Evolutionary conservation across 257 asterid species (phyloP), one percentile per base, ranked within the genome.

Genomic region (Fraxinus pennsylvanica): DNA sequence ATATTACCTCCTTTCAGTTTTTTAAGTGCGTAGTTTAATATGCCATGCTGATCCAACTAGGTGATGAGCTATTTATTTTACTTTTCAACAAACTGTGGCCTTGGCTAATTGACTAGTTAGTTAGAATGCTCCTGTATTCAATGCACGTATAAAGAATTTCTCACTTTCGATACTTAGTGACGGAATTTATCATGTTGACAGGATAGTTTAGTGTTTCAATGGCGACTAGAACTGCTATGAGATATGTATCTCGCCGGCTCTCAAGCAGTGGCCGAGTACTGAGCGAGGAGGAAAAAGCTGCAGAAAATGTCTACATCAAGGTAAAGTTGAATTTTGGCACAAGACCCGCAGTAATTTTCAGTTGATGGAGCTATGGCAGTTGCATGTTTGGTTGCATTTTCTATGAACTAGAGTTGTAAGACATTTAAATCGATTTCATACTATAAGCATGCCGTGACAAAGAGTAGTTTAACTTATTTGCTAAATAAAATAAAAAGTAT

Each of bases 221-320:
- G 99, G 97, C 97, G 33, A 72, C 92, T 43, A 87, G 96, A 81
- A 89, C 81, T 82, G 97, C 92, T 79, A 80, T 89, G 84, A 87
- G 99, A 74, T 88, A 84, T 79, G 76, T 89, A 38, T 82, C 94
- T 59, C 94, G 99, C 61, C 88, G 96, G 90, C 82, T 95, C 61
- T 93, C 94, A 73, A 88, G 96, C 71, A 47, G 90, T 79, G 97
- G 98, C 74, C 92, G 83, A 82, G 52, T 95, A 71, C 88, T 93
- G 71, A 76, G 94, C 32, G 97, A 95, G 92, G 99, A 95, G 89
- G 99, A 93, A 86, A 91, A 88, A 89, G 99, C 99, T 87, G 99
- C 99, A 67, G 99, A 95, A 89, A 95, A 93, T 82, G 78, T 95
- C 82, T 95, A 88, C 85, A 93, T 95, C 76, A 93, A 93, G 98